Conservation (phyloP, 2,329 filamentous ascomycete species). For the Nigrospora sphaerica region DNA sequence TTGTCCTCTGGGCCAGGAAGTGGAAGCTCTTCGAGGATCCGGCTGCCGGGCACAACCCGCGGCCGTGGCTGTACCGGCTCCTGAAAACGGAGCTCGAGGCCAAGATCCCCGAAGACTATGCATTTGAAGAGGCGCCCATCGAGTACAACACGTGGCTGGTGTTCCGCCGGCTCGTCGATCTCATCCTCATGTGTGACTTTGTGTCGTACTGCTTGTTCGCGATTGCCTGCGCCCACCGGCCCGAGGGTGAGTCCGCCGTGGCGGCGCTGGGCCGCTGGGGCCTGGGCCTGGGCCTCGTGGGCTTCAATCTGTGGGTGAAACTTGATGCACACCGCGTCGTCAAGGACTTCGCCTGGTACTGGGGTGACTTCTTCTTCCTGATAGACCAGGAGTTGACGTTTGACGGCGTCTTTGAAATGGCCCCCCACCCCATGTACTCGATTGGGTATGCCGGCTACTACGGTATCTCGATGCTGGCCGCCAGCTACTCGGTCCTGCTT, state of each 20-base stretch:
- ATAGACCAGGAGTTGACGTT: constrained; percentile 97
- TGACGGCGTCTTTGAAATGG: constrained; percentile 98
- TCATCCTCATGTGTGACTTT: constrained; percentile 99
- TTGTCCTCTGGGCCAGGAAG: constrained; percentile 83
- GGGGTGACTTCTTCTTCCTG: constrained; percentile 98
- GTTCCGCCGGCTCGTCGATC: constrained; percentile 88
- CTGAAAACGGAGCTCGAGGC: constrained; percentile 87
- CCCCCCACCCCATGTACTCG: constrained; percentile 97
- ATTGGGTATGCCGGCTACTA: constrained; percentile 98
- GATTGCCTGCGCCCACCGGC: constrained; percentile 73
- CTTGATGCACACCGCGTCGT: constrained; percentile 95
- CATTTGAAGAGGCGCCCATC: constrained; percentile 84
- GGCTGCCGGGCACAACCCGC: constrained; percentile 70
- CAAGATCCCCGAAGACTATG: constrained; percentile 91
- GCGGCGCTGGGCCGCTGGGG: constrained; percentile 72
- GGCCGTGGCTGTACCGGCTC: constrained; percentile 74
- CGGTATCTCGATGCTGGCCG: constrained; percentile 95
- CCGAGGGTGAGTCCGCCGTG: constrained; percentile 61
- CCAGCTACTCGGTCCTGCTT: constrained; percentile 94
- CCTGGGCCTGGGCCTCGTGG: constrained; percentile 68
- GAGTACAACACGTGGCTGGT: constrained; percentile 99
- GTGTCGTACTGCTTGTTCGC: constrained; percentile 95
- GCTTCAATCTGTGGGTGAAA: constrained; percentile 98
- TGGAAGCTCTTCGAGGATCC: constrained; percentile 83
- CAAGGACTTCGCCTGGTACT: constrained; percentile 99